A percentile compares a stretch with the other conserved stretches of the same genome.
These are phyloP conservation scores for Aquilaria malaccensis DNA, from an alignment of 345 rosid species.

Conservation along the genomic window DNA sequence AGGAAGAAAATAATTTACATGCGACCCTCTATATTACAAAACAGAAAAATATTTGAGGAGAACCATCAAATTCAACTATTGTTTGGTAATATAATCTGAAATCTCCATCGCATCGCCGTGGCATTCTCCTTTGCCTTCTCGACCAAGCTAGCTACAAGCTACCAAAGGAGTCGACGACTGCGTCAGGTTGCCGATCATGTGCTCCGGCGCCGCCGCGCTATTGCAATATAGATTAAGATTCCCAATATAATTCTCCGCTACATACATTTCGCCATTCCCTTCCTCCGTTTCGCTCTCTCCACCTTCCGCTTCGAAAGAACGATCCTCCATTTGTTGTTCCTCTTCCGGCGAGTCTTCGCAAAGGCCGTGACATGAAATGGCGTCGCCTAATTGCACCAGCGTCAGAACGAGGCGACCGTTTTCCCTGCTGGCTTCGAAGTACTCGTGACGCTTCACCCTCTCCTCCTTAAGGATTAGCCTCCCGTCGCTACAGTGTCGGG, in stretches of 20 bases:
- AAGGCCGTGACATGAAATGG: background rate
- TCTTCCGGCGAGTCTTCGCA: background rate
- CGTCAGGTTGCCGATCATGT: too few species aligned
- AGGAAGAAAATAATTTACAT: too few species aligned
- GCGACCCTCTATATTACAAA: too few species aligned
- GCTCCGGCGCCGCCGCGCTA: too few species aligned
- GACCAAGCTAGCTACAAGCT: too few species aligned
- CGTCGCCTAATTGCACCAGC: conserved; percentile 31
- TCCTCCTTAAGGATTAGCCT: conserved; percentile 37
- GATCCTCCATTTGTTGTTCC: conserved; percentile 7
- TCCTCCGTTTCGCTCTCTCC: conserved; percentile 9
- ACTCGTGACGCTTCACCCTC: conserved; percentile 35
- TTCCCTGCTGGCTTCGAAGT: conserved; percentile 33
- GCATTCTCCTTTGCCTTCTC: too few species aligned
- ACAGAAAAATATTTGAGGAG: too few species aligned
- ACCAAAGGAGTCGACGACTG: too few species aligned
- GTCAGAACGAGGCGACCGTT: conserved; percentile 36
- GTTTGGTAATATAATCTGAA: too few species aligned
- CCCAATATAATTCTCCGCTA: background rate
- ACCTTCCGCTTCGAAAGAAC: conserved; percentile 1
- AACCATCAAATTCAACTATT: too few species aligned
- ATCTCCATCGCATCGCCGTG: too few species aligned
- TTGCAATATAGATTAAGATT: too few species aligned
- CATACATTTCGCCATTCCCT: background rate
- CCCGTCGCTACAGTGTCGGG: conserved; percentile 33